A percentile compares a stretch with the other conserved stretches of the same genome.
Evolutionary conservation across 192 early-diverging fungal species (phyloP).

Genomic region (Mortierella alpina): DNA sequence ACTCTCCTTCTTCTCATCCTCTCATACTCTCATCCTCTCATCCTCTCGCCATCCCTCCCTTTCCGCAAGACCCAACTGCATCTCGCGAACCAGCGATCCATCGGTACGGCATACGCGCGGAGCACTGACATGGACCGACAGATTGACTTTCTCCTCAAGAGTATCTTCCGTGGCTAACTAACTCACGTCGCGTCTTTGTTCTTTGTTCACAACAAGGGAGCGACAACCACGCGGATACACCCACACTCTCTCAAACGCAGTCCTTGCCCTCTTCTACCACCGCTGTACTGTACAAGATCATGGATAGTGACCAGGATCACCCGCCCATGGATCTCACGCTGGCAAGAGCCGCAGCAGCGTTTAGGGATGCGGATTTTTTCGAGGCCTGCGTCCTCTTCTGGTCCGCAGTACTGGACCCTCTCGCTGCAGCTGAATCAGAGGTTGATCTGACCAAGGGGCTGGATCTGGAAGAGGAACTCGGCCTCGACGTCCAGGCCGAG

Average conservation of each 20-base stretch:
- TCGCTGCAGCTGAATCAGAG: constrained; percentile 3
- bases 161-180: too few relatives aligned
- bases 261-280: background rate
- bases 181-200: too few relatives aligned
- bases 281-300: background rate
- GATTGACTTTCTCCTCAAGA: too few relatives aligned
- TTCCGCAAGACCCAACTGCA: too few relatives aligned
- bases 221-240: background rate
- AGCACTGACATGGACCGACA: too few relatives aligned
- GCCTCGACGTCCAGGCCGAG: constrained; percentile 42
- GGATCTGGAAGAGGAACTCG: constrained; percentile 43
- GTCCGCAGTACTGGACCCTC: constrained; percentile 29
- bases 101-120: too few relatives aligned
- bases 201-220: too few relatives aligned
- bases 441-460: constrained; percentile 7
- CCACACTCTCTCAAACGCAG: background rate
- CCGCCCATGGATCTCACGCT: constrained; percentile 30
- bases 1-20: background rate
- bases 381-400: constrained; percentile 43
- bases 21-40: background rate
- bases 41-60: background rate
- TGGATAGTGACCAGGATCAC: background rate
- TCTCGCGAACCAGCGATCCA: too few relatives aligned
- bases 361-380: constrained; percentile 52
- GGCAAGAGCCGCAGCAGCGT: constrained; percentile 45